Evolutionary conservation across 768 basidiomycete genomes (phyloP).

Genomic region (Amanita subjunquillea): DNA sequence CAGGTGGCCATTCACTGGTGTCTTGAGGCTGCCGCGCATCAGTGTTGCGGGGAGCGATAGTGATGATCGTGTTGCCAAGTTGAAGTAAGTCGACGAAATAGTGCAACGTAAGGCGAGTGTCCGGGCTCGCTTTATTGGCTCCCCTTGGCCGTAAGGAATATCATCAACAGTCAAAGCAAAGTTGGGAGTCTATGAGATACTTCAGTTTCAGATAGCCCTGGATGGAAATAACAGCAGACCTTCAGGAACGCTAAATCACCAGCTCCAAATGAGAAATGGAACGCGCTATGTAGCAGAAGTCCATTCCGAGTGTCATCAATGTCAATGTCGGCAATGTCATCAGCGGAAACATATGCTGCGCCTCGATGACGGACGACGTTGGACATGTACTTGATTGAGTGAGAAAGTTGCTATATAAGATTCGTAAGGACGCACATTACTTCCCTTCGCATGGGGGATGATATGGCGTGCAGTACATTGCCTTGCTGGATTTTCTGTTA

Average conservation of each 20-base stretch:
- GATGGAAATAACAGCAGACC: constrained; percentile 8
- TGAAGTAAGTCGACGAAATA: neutral
- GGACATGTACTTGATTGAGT: constrained; percentile 1
- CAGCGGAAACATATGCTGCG: neutral
- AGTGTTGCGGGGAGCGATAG: neutral
- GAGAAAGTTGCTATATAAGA: neutral
- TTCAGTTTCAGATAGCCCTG: constrained; percentile 1
- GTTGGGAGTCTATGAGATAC: neutral
- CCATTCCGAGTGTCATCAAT: constrained; percentile 10
- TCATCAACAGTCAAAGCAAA: constrained; percentile 6
- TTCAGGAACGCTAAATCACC: constrained; percentile 9
- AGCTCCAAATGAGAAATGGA: constrained; percentile 8
- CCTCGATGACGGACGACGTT: neutral
- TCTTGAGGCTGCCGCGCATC: constrained; percentile 6
- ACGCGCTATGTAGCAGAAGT: constrained; percentile 1
- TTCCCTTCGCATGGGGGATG: constrained; percentile 10
- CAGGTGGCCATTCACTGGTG: constrained; percentile 5
- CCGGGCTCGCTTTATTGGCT: constrained; percentile 2
- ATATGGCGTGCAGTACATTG: constrained; percentile 8
- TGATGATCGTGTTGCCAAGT: neutral
- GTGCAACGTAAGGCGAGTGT: neutral
- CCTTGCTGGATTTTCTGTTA: neutral
- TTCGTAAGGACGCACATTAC: constrained; percentile 5
- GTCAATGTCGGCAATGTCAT: constrained; percentile 6
- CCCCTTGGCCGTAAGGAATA: constrained; percentile 3